phyloP scores from a whole-genome alignment of 345 rosid genomes.

The Citrus australasica region DNA sequence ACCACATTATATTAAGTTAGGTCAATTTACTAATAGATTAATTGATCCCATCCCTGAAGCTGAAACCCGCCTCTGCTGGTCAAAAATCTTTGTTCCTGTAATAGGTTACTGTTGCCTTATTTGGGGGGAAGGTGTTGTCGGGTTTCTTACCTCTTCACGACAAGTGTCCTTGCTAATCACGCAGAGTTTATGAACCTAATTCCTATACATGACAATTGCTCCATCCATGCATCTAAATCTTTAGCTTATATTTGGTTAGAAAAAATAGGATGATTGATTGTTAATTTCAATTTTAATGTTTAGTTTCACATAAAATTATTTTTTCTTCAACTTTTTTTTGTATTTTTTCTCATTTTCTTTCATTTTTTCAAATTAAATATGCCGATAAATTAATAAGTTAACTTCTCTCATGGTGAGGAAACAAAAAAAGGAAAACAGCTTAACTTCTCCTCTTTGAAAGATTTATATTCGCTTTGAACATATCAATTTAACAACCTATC shows the following conservation, averaged over 20 bases:
- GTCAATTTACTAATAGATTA: neutral
- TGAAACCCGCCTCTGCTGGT: neutral
- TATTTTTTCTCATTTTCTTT: too few species aligned
- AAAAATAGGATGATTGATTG: too few species aligned
- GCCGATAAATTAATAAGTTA: too few species aligned
- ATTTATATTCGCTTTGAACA: neutral
- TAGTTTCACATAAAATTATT: too few species aligned
- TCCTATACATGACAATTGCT: neutral
- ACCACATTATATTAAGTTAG: neutral
- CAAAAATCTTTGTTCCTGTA: neutral
- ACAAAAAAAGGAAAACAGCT: too few species aligned
- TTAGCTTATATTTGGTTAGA: too few species aligned
- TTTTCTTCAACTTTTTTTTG: too few species aligned
- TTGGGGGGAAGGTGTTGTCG: neutral
- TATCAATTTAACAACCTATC: neutral
- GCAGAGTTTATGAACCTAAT: neutral
- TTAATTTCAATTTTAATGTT: too few species aligned
- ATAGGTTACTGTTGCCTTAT: neutral
- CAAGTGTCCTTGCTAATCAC: neutral
- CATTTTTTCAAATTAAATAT: too few species aligned
- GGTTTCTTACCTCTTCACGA: neutral
- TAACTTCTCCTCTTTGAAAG: too few species aligned
- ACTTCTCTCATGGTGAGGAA: too few species aligned
- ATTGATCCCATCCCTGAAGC: neutral
- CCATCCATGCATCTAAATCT: neutral